phyloP scores from a whole-genome alignment of 2,329 filamentous ascomycete genomes.

The Cladosporium sphaerospermum region DNA sequence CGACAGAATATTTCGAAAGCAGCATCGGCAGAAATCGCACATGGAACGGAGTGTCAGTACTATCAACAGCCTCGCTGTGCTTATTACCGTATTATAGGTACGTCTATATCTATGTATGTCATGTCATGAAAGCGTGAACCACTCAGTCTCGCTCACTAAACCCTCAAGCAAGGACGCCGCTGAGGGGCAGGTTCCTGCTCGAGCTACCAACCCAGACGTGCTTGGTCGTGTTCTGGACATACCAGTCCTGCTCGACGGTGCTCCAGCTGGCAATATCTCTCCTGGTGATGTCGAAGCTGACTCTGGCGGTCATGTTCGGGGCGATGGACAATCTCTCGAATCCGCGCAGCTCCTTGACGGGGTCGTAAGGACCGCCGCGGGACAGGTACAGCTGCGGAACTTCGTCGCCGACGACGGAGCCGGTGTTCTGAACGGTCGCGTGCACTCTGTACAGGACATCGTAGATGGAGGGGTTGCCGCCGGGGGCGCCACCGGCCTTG shows the following conservation, averaged over 20 bases:
- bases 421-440: constrained; percentile 64
- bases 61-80: too few species aligned
- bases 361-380: constrained; percentile 70
- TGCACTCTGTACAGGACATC: constrained; percentile 61
- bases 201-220: constrained; percentile 53
- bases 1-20: too few species aligned
- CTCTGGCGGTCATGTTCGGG: constrained; percentile 58
- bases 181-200: constrained; percentile 46
- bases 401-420: constrained; percentile 56
- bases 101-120: too few species aligned
- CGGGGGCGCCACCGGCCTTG: constrained; percentile 58
- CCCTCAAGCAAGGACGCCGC: constrained; percentile 12
- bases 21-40: too few species aligned
- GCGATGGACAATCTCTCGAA: constrained; percentile 71
- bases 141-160: background rate
- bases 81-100: too few species aligned
- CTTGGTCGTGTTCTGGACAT: constrained; percentile 51
- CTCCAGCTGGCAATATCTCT: constrained; percentile 87
- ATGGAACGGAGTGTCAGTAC: too few species aligned
- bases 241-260: constrained; percentile 70
- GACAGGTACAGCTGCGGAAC: constrained; percentile 67
- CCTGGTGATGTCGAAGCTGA: constrained; percentile 62
- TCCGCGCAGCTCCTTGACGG: constrained; percentile 58
- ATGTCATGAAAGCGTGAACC: too few species aligned
- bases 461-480: constrained; percentile 57